Percentiles rank a stretch among this genome's conserved stretches.
Evolutionary conservation across 1,284 basidiomycete genomes (phyloP).

Genomic region (Apiotrichum siamense): DNA sequence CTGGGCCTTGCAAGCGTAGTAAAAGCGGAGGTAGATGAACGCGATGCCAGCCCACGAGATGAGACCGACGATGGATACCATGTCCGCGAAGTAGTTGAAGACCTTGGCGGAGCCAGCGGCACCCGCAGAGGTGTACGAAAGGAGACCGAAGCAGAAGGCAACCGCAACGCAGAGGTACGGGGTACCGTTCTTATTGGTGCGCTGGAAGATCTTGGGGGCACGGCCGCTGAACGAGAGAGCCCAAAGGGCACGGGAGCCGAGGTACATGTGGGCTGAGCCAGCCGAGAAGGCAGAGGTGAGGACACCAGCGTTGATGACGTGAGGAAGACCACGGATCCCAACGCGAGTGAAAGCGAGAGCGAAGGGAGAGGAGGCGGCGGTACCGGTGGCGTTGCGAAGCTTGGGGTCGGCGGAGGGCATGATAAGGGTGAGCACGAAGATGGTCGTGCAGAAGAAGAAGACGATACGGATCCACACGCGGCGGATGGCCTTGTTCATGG

Average conservation of each 20-base stretch:
- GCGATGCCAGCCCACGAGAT: constrained; percentile 73
- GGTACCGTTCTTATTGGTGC: constrained; percentile 25
- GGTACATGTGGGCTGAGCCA: constrained; percentile 52
- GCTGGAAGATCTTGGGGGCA: constrained; percentile 27
- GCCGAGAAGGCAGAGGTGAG: constrained; percentile 51
- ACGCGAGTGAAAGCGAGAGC: constrained; percentile 63
- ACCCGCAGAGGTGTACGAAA: constrained; percentile 57
- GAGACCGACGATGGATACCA: constrained; percentile 55
- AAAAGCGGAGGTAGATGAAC: constrained; percentile 73
- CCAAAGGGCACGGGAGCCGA: constrained; percentile 29
- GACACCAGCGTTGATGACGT: constrained; percentile 62
- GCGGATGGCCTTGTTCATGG: constrained; percentile 68
- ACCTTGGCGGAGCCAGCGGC: constrained; percentile 57
- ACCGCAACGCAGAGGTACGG: constrained; percentile 51
- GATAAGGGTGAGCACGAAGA: constrained; percentile 64
- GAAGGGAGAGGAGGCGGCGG: constrained; percentile 70
- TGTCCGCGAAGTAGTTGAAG: constrained; percentile 70
- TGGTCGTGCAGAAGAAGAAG: constrained; percentile 60
- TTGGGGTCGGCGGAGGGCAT: constrained; percentile 61
- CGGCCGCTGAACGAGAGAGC: constrained; percentile 32
- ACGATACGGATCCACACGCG: constrained; percentile 70
- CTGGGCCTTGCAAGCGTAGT: constrained; percentile 66
- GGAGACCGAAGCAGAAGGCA: constrained; percentile 57
- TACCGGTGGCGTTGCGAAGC: constrained; percentile 55
- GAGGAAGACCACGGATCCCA: constrained; percentile 67